phyloP scores from a whole-genome alignment of 2,329 filamentous ascomycete species.

The Alternaria atra region DNA sequence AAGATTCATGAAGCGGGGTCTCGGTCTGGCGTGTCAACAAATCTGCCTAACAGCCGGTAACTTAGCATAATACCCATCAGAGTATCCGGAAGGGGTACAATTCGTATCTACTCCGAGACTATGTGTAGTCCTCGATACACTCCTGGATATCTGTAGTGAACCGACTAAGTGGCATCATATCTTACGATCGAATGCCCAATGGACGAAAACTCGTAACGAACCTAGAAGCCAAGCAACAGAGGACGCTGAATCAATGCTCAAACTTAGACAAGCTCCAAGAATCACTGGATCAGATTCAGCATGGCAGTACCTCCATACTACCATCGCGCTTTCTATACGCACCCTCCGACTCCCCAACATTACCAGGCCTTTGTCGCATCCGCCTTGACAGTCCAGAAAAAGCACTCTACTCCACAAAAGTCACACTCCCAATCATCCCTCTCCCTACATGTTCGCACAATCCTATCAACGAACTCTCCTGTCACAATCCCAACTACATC shows the following conservation, averaged over 20 bases:
- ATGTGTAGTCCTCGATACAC: not conserved
- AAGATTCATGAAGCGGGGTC: not conserved
- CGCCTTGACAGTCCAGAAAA: constrained; percentile 16
- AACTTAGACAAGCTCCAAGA: too few relatives aligned
- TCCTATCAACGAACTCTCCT: fast-evolving
- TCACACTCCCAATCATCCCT: constrained; percentile 29
- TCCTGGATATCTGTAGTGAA: not conserved
- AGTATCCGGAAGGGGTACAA: not conserved
- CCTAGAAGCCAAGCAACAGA: not conserved
- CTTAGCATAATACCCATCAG: not conserved
- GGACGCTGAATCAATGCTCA: too few relatives aligned
- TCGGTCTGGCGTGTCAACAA: not conserved
- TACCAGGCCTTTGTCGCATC: not conserved
- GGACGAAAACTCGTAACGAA: not conserved
- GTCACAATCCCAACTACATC: fast-evolving
- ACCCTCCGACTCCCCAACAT: not conserved
- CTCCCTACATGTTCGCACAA: not conserved
- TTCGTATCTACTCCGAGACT: not conserved
- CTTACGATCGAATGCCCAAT: not conserved
- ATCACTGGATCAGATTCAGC: not conserved
- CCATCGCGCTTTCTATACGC: not conserved
- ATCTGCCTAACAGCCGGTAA: not conserved
- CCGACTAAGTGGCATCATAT: not conserved
- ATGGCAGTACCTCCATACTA: not conserved
- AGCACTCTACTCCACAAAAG: constrained; percentile 30